These are phyloP conservation scores for Nemania sp. DNA, from an alignment of 2,329 filamentous ascomycete species.

Conservation along the genomic window DNA sequence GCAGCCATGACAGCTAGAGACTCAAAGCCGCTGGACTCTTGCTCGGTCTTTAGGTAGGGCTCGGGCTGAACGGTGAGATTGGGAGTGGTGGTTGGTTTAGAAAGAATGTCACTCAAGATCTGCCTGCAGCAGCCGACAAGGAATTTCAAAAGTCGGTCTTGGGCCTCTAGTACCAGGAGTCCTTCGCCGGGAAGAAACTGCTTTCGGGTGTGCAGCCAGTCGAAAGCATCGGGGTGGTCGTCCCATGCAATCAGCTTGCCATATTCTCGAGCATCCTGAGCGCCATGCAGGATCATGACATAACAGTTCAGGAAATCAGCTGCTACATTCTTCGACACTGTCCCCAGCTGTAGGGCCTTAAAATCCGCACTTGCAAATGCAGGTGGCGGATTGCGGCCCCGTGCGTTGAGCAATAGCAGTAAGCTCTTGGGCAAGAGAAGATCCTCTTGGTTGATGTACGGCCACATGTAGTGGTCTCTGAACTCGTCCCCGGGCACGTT, in stretches of 20 bases:
- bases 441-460: conserved; percentile 1
- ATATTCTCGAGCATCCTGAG: not conserved
- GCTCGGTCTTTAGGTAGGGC: not conserved
- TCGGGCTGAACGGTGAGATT: not conserved
- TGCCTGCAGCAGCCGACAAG: not conserved
- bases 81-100: not conserved
- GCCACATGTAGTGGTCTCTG: not conserved
- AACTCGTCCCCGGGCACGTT: not conserved
- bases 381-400: not conserved
- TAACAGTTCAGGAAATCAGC: not conserved
- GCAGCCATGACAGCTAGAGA: not conserved
- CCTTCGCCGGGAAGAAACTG: not conserved
- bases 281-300: not conserved
- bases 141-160: not conserved
- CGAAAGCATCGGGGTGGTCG: not conserved
- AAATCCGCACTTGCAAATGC: not conserved
- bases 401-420: not conserved
- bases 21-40: not conserved
- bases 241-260: not conserved
- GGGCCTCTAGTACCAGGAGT: not conserved
- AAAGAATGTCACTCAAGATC: not conserved
- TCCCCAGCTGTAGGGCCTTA: not conserved
- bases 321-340: not conserved
- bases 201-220: not conserved
- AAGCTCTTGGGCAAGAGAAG: not conserved